Evolutionary conservation across 116 monocot species (phyloP).

Genomic region (Phalaenopsis hybrid): DNA sequence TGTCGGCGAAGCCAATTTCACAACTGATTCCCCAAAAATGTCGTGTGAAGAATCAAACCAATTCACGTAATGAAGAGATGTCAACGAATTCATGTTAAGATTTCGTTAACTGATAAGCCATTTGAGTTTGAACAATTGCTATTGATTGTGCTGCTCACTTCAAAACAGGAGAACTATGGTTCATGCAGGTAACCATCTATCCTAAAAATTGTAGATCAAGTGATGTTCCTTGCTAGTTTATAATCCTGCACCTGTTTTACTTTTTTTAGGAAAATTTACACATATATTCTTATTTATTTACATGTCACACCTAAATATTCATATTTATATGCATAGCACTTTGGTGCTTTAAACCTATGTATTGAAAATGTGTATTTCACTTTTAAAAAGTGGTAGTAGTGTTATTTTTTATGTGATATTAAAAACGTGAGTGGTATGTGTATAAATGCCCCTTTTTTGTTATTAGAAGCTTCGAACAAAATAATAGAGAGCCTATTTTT

Average conservation of each 20-base stretch:
- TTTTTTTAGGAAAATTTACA: neutral
- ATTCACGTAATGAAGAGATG: slow-evolving; percentile 30
- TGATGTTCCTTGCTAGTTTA: neutral
- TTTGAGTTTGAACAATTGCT: slow-evolving; percentile 3
- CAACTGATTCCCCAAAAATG: slow-evolving; percentile 30
- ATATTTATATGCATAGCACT: too few relatives aligned
- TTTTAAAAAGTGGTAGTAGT: too few relatives aligned
- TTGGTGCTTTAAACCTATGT: too few relatives aligned
- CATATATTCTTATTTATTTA: too few relatives aligned
- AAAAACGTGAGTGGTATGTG: too few relatives aligned
- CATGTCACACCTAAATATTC: too few relatives aligned
- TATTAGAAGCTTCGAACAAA: neutral
- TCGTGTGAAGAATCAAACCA: slow-evolving; percentile 24
- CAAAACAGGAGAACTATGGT: neutral
- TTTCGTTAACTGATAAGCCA: neutral
- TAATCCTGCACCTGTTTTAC: neutral
- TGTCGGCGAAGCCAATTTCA: slow-evolving; percentile 23
- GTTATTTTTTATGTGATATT: too few relatives aligned
- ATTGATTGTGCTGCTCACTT: neutral
- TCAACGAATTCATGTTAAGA: slow-evolving; percentile 8
- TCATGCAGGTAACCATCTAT: neutral
- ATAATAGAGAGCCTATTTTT: neutral
- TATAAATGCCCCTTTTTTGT: neutral
- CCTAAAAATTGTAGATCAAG: neutral
- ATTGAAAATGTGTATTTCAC: too few relatives aligned